These are phyloP conservation scores for Fusarium azukiicola DNA, from an alignment of 2,329 filamentous ascomycete genomes.

Conservation along the genomic window DNA sequence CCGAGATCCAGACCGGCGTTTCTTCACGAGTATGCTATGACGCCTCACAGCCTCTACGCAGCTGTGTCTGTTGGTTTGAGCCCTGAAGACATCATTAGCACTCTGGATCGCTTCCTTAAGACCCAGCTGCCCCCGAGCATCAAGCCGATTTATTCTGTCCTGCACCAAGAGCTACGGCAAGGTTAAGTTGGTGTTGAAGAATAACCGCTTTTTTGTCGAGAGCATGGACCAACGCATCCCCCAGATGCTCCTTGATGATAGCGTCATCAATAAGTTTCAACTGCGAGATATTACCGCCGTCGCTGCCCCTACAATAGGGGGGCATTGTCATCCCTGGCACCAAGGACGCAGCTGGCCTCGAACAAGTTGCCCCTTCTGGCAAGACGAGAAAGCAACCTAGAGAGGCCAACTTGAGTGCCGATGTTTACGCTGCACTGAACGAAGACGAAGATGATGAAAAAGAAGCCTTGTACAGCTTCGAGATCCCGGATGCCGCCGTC, in stretches of 20 bases:
- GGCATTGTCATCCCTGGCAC: slow-evolving; percentile 92
- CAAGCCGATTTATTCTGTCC: slow-evolving; percentile 82
- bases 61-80: slow-evolving; percentile 92
- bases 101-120: slow-evolving; percentile 91
- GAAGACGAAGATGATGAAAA: slow-evolving; percentile 89
- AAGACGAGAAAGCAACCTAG: not conserved
- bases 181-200: slow-evolving; percentile 92
- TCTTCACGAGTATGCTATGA: slow-evolving; percentile 93
- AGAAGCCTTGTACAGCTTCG: slow-evolving; percentile 90
- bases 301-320: slow-evolving; percentile 87
- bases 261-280: slow-evolving; percentile 86
- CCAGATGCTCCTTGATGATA: slow-evolving; percentile 88
- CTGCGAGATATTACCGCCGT: slow-evolving; percentile 87
- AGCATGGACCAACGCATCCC: slow-evolving; percentile 89
- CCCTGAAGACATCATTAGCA: slow-evolving; percentile 80
- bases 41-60: slow-evolving; percentile 92
- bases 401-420: not conserved
- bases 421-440: slow-evolving; percentile 12
- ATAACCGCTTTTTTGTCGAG: slow-evolving; percentile 93
- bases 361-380: slow-evolving; percentile 74
- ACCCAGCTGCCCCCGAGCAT: slow-evolving; percentile 88
- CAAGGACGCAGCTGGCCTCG: slow-evolving; percentile 91
- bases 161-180: slow-evolving; percentile 93
- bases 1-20: slow-evolving; percentile 91
- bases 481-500: slow-evolving; percentile 87